phyloP scores from a whole-genome alignment of 2,329 filamentous ascomycete genomes.

The Aspergillus texensis region DNA sequence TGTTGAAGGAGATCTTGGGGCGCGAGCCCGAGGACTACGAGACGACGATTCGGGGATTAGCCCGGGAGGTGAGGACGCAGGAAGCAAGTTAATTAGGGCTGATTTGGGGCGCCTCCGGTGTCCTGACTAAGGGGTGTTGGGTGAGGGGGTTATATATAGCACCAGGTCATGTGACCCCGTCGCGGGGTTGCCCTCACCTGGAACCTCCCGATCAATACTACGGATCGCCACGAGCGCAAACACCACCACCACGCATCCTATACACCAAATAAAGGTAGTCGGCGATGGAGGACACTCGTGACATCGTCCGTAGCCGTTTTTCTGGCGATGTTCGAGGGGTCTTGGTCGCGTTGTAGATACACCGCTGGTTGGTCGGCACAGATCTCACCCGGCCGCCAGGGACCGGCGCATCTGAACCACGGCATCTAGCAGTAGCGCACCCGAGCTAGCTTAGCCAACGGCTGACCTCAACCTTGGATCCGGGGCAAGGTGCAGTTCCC shows the following conservation, averaged over 20 bases:
- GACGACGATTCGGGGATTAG: constrained; percentile 26
- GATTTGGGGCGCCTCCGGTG: background rate
- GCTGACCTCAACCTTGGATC: constrained; percentile 12
- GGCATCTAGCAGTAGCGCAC: constrained; percentile 10
- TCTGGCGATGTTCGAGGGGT: background rate
- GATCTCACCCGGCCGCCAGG: constrained; percentile 9
- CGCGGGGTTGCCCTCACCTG: background rate
- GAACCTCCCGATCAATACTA: background rate
- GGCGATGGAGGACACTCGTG: background rate
- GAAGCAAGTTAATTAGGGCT: background rate
- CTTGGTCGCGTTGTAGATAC: background rate
- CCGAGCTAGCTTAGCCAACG: constrained; percentile 9
- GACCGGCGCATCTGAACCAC: constrained; percentile 9
- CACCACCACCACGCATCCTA: background rate
- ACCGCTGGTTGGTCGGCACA: background rate
- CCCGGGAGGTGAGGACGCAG: constrained; percentile 2
- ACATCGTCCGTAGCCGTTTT: background rate
- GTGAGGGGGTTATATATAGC: background rate
- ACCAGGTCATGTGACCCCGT: background rate
- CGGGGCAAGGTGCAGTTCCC: constrained; percentile 10
- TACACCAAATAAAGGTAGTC: background rate
- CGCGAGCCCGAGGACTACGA: constrained; percentile 50
- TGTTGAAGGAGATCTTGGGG: constrained; percentile 45
- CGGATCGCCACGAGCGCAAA: background rate
- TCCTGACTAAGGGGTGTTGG: background rate